phyloP scores from a whole-genome alignment of 352 stramenopile genomes.

The Globisporangium yorkense region DNA sequence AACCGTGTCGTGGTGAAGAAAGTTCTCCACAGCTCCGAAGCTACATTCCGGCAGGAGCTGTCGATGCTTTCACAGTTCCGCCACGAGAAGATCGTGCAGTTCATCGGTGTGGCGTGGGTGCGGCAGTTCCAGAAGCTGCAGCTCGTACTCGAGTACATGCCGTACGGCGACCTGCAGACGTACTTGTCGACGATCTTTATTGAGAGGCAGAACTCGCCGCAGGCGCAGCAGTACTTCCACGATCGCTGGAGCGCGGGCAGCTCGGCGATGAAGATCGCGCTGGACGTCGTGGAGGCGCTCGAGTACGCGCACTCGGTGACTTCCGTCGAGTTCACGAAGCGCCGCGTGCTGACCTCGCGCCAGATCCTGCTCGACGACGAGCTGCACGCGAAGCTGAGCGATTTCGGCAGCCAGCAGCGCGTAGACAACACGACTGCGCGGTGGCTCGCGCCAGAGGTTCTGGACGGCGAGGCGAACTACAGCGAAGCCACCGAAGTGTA shows the following conservation, averaged over 20 bases:
- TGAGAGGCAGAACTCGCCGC: background rate
- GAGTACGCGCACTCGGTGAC: conserved; percentile 21
- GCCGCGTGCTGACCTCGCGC: conserved; percentile 20
- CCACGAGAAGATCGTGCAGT: conserved; percentile 19
- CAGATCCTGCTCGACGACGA: conserved; percentile 21
- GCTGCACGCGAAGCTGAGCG: conserved; percentile 19
- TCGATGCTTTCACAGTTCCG: conserved; percentile 14
- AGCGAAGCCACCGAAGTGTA: conserved; percentile 23
- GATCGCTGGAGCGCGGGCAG: background rate
- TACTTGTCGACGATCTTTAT: conserved; percentile 11
- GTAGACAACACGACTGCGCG: conserved; percentile 6
- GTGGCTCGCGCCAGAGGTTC: conserved; percentile 20
- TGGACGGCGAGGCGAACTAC: conserved; percentile 13
- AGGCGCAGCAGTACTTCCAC: background rate
- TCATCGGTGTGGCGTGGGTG: conserved; percentile 17
- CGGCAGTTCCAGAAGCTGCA: conserved; percentile 8
- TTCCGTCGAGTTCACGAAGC: conserved; percentile 2
- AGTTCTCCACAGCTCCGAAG: conserved; percentile 3
- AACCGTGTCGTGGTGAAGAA: conserved; percentile 11
- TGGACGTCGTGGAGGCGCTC: conserved; percentile 20
- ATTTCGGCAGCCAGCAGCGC: conserved; percentile 17
- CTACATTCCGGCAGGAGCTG: conserved; percentile 16
- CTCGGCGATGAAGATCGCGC: conserved; percentile 10
- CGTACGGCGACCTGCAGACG: conserved; percentile 21
- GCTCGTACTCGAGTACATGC: conserved; percentile 24